Conservation (phyloP, 345 rosid species). For the Populus euphratica region DNA sequence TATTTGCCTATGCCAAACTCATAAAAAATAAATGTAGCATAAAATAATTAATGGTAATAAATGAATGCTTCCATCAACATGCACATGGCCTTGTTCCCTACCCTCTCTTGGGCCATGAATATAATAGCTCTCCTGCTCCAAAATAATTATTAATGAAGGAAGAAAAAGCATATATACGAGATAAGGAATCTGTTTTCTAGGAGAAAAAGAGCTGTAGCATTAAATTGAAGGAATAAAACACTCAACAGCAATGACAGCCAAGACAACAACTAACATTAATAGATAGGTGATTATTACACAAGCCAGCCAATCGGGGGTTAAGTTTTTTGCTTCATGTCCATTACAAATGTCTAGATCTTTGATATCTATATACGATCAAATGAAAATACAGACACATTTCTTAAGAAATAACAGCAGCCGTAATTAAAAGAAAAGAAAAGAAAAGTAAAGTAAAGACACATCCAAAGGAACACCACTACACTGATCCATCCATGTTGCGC, state of each 20-base stretch:
- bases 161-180: not conserved
- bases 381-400: slow-evolving; percentile 29
- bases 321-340: slow-evolving; percentile 47
- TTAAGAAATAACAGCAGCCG: not conserved
- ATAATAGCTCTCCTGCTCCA: not conserved
- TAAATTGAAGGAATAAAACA: slow-evolving; percentile 33
- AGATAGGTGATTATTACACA: slow-evolving; percentile 27
- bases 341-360: slow-evolving; percentile 39
- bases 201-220: slow-evolving; percentile 9
- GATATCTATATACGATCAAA: slow-evolving; percentile 43
- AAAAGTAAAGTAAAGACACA: not conserved
- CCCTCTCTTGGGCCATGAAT: slow-evolving; percentile 12
- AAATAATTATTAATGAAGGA: not conserved
- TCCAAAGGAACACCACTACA: not conserved
- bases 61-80: slow-evolving; percentile 39
- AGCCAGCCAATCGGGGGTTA: slow-evolving; percentile 33
- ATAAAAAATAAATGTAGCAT: not conserved
- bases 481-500: not conserved
- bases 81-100: slow-evolving; percentile 70
- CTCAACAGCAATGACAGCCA: slow-evolving; percentile 32
- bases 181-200: slow-evolving; percentile 30
- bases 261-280: slow-evolving; percentile 15
- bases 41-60: slow-evolving; percentile 29
- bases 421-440: not conserved
- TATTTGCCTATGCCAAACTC: slow-evolving; percentile 7